phyloP scores from a whole-genome alignment of 495 filamentous ascomycete genomes.

The Daldinia loculata region DNA sequence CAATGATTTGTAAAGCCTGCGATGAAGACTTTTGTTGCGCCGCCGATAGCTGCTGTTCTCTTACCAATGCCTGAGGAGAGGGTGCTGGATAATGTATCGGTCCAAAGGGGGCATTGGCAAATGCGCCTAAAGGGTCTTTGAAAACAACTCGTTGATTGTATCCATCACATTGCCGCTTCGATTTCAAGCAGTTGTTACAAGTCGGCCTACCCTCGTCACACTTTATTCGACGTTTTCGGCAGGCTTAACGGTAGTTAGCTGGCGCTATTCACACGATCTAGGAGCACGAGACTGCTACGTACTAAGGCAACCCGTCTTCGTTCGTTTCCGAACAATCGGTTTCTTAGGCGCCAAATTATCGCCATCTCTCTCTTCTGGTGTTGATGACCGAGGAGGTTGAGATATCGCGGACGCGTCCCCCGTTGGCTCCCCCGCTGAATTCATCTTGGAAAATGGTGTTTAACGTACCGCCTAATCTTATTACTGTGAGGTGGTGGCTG shows the following conservation, averaged over 20 bases:
- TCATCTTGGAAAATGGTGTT: constrained; percentile 33
- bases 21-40: constrained; percentile 49
- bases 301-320: constrained; percentile 97
- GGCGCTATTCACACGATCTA: constrained; percentile 12
- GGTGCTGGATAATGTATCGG: constrained; percentile 47
- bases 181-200: constrained; percentile 92
- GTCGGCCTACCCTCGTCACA: constrained; percentile 94
- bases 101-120: constrained; percentile 50
- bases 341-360: constrained; percentile 49
- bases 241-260: constrained; percentile 65
- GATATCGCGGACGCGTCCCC: constrained; percentile 32
- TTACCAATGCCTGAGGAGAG: constrained; percentile 41
- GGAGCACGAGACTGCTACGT: constrained; percentile 50
- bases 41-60: constrained; percentile 47
- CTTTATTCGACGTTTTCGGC: constrained; percentile 94
- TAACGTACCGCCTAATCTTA: constrained; percentile 1
- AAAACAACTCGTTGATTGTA: constrained; percentile 94
- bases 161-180: constrained; percentile 91
- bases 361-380: constrained; percentile 39
- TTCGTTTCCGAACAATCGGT: constrained; percentile 71
- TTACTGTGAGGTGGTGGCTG: constrained; percentile 7
- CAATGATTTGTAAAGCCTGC: constrained; percentile 51
- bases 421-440: constrained; percentile 31
- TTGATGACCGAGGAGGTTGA: constrained; percentile 33
- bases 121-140: constrained; percentile 82